Evolutionary conservation across 2,329 filamentous ascomycete genomes (phyloP), one percentile per base, ranked within the genome.

Genomic region (Ophioceras dolichostomum): DNA sequence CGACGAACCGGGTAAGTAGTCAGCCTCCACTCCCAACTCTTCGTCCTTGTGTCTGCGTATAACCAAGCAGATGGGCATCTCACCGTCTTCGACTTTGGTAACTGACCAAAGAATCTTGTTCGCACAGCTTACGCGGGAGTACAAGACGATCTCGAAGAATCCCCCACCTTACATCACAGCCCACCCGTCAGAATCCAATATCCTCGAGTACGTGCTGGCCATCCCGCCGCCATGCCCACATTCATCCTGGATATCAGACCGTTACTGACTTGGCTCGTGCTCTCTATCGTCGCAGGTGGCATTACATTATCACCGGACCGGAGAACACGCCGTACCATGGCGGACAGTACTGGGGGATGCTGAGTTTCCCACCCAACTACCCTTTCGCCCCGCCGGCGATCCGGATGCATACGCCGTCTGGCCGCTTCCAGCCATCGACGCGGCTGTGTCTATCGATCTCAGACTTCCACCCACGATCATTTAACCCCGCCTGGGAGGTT

Each of bases 401-500:
- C 59, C 86, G 89, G 54, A 98, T 98, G 91, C 91, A 96, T 67
- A 98, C 91, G 0, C 91, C 91, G 2, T 89, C 82, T 10, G 91
- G 91, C 41, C 84, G 91, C 53, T 98, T 98, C 64, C 86, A 94
- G 57, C 86, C 88, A 2, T 91, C 83, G 2, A 88, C 86, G 12
- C 76, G 91, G 35, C 76, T 98, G 17, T 98, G 91, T 53, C 79
- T 98, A 34, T 93, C 84, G 54, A 98, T 98, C 52, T 89, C 81
- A 50, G 91, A 98, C 56, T 98, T 96, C 62, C 91, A 98, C 56
- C 91, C 91, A 4, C 94, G 94, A 59, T 89, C 83, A 20, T 98
- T 96, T 68, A 98, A 98, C 57, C 91, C 91, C 2, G 88, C 91
- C 1, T 98, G 91, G 91, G 89, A 94, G 54, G 91, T 98, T 7